Percentiles rank a stretch among this genome's conserved stretches.
Conservation (phyloP, 2,329 filamentous ascomycete genomes). For the Orbilia ellipsospora region DNA sequence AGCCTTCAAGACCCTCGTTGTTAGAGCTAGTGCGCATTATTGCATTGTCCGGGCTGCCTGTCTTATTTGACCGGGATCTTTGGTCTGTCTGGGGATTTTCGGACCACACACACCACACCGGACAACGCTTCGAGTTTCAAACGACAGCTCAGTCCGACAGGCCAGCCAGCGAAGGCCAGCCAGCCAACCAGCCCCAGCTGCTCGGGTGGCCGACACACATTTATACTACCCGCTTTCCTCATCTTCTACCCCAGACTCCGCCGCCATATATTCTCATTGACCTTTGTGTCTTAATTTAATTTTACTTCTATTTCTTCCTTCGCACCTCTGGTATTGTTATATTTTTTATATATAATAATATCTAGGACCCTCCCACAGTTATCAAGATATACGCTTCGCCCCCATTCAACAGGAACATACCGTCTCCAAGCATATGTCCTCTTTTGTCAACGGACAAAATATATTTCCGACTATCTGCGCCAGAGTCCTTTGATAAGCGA, state of each 20-base stretch:
- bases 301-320: neutral
- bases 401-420: neutral
- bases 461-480: slow-evolving; percentile 24
- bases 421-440: neutral
- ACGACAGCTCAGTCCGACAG: slow-evolving; percentile 42
- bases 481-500: slow-evolving; percentile 43
- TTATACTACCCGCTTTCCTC: slow-evolving; percentile 52
- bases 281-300: slow-evolving; percentile 2
- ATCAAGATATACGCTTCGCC: neutral
- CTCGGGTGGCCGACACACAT: slow-evolving; percentile 44
- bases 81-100: slow-evolving; percentile 37
- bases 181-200: slow-evolving; percentile 9
- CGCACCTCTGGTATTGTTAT: too few relatives aligned
- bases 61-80: slow-evolving; percentile 52
- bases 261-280: slow-evolving; percentile 1
- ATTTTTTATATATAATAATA: slow-evolving; percentile 24
- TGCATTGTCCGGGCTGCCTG: slow-evolving; percentile 50
- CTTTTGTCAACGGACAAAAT: neutral
- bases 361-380: neutral
- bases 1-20: slow-evolving; percentile 47
- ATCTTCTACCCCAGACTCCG: slow-evolving; percentile 53
- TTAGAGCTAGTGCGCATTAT: slow-evolving; percentile 20
- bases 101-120: slow-evolving; percentile 39
- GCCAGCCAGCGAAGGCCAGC: neutral
- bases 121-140: slow-evolving; percentile 50